A percentile compares a stretch with the other conserved stretches of the same genome.
Evolutionary conservation across 1,139 yeast genomes (phyloP).

Genomic region (Suhomyces atakaporum): DNA sequence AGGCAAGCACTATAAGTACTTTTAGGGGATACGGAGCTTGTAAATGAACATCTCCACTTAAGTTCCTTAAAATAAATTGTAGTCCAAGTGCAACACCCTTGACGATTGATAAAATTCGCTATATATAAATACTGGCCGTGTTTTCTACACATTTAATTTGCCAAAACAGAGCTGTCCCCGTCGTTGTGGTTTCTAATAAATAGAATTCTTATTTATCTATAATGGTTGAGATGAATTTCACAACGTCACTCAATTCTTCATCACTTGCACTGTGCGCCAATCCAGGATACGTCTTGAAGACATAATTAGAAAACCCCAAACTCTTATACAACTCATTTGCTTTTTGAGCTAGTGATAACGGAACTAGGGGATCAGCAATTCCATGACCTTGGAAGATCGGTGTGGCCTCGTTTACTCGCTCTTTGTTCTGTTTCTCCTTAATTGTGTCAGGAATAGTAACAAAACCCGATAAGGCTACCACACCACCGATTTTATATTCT

Average conservation of each 20-base stretch:
- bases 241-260: slow-evolving; percentile 63
- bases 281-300: slow-evolving; percentile 62
- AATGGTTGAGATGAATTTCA: slow-evolving; percentile 45
- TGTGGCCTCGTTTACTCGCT: slow-evolving; percentile 53
- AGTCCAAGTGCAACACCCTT: no score
- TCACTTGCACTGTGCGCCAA: slow-evolving; percentile 69
- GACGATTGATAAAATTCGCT: no score
- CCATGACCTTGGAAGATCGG: slow-evolving; percentile 94
- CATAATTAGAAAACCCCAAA: slow-evolving; percentile 54
- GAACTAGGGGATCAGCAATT: slow-evolving; percentile 66
- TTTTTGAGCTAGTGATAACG: slow-evolving; percentile 46
- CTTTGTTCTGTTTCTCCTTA: slow-evolving; percentile 23
- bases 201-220: slow-evolving; percentile 2
- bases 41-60: no score
- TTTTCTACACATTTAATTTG: no score
- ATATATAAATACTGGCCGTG: no score
- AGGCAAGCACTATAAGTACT: no score
- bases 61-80: no score
- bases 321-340: slow-evolving; percentile 49
- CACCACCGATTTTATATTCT: slow-evolving; percentile 73
- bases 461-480: slow-evolving; percentile 78
- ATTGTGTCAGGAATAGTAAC: slow-evolving; percentile 54
- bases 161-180: no score
- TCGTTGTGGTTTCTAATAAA: neutral
- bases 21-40: no score